A percentile compares a stretch with the other conserved stretches of the same genome.
phyloP scores from a whole-genome alignment of 2,329 filamentous ascomycete species.

The Aspergillus spinulosporus region DNA sequence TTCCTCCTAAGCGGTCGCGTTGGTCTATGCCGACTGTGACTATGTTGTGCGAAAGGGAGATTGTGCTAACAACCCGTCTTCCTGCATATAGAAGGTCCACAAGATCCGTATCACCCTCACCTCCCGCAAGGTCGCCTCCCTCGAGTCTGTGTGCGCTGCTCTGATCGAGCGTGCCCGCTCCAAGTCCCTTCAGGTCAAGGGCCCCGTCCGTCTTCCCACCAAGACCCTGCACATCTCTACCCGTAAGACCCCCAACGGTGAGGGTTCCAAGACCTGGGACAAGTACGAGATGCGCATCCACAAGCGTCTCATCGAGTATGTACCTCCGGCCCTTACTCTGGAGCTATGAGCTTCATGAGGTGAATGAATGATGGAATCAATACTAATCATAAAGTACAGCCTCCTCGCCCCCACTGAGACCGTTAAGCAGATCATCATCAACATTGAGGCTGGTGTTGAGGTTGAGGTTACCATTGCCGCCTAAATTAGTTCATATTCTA shows the following conservation, averaged over 20 bases:
- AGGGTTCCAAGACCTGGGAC: slow-evolving; percentile 99
- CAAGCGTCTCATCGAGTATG: slow-evolving; percentile 94
- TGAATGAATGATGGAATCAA: neutral
- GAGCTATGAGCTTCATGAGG: too few species aligned
- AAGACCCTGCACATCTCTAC: slow-evolving; percentile 96
- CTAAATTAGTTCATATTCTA: slow-evolving; percentile 37
- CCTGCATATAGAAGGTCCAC: slow-evolving; percentile 72
- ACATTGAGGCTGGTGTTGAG: slow-evolving; percentile 56
- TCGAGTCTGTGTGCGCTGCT: slow-evolving; percentile 98
- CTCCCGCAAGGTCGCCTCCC: slow-evolving; percentile 87
- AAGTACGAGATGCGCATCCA: slow-evolving; percentile 98
- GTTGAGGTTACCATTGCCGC: slow-evolving; percentile 56
- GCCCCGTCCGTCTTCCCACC: slow-evolving; percentile 94
- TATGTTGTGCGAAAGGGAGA: slow-evolving; percentile 4
- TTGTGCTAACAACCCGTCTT: slow-evolving; percentile 22
- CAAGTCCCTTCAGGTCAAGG: slow-evolving; percentile 99
- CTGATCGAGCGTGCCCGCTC: slow-evolving; percentile 97
- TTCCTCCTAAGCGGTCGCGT: neutral
- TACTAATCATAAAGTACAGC: slow-evolving; percentile 44
- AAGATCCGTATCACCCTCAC: slow-evolving; percentile 98
- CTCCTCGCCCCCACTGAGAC: slow-evolving; percentile 93
- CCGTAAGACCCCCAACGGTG: slow-evolving; percentile 98
- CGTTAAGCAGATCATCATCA: slow-evolving; percentile 56
- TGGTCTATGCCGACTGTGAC: neutral
- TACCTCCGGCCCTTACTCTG: slow-evolving; percentile 24